These are phyloP conservation scores for Clitocybe nebularis DNA, from an alignment of 1,284 basidiomycete genomes.

Conservation along the genomic window DNA sequence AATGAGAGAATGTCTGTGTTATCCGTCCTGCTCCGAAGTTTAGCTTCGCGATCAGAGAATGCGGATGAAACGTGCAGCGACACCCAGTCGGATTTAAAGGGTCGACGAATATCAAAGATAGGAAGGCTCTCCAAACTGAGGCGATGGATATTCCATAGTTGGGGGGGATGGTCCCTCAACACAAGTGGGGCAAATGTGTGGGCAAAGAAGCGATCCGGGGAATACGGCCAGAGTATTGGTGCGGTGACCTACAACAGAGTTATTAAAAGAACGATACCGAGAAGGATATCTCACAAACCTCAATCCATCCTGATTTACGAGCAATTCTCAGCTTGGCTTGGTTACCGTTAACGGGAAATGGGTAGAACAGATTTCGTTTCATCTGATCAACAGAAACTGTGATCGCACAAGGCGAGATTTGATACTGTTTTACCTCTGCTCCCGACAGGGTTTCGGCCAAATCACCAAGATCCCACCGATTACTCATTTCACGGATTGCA, in stretches of 20 bases:
- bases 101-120: constrained; percentile 14
- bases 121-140: constrained; percentile 36
- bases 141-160: constrained; percentile 38
- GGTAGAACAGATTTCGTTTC: constrained; percentile 22
- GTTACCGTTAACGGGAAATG: constrained; percentile 32
- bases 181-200: constrained; percentile 35
- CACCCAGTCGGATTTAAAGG: constrained; percentile 19
- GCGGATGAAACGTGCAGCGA: constrained; percentile 16
- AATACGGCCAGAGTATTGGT: constrained; percentile 1
- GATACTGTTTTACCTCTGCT: constrained; percentile 18
- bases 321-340: constrained; percentile 40
- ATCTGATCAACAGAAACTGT: constrained; percentile 18
- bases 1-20: constrained; percentile 14
- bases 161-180: constrained; percentile 16
- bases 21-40: no score
- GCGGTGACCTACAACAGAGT: constrained; percentile 18
- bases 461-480: no score
- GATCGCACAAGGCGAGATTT: constrained; percentile 21
- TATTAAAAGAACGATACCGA: background rate
- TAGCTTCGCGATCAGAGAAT: constrained; percentile 18
- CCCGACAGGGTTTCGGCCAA: no score
- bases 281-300: constrained; percentile 30
- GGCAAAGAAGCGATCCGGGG: constrained; percentile 9
- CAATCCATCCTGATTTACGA: constrained; percentile 48
- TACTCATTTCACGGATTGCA: no score